Conservation (phyloP, 257 asterid species). For the Nicotiana noctiflora region DNA sequence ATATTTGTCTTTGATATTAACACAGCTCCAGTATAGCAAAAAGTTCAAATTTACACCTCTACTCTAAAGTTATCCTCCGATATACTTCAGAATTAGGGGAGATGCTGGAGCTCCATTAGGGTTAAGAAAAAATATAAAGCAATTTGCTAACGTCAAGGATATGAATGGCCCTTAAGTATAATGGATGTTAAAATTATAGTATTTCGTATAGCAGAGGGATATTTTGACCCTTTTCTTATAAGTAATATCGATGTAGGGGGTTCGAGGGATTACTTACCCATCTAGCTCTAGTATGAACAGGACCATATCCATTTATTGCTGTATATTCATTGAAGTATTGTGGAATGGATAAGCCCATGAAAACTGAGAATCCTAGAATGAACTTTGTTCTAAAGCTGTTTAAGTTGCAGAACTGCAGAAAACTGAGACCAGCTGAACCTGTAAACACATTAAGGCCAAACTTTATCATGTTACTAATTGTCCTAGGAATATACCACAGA, state of each 20-base stretch:
- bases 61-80: neutral
- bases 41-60: neutral
- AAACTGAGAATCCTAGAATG: too few relatives aligned
- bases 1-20: neutral
- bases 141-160: neutral
- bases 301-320: constrained; percentile 46
- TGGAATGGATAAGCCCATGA: neutral
- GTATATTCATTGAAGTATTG: constrained; percentile 9
- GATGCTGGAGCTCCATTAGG: neutral
- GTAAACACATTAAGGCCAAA: constrained; percentile 4
- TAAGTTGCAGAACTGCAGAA: constrained; percentile 84
- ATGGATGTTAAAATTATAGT: neutral
- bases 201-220: neutral
- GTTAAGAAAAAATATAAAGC: neutral
- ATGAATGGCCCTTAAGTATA: neutral
- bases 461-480: neutral
- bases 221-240: neutral
- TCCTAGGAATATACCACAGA: neutral
- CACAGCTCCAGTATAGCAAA: neutral
- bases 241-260: neutral
- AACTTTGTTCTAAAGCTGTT: constrained; percentile 20
- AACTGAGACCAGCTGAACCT: constrained; percentile 84
- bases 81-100: neutral
- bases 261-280: constrained; percentile 51
- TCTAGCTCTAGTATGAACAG: constrained; percentile 77